Evolutionary conservation across 257 asterid species (phyloP), one percentile per base, ranked within the genome.

Genomic region (Petunia secreta): DNA sequence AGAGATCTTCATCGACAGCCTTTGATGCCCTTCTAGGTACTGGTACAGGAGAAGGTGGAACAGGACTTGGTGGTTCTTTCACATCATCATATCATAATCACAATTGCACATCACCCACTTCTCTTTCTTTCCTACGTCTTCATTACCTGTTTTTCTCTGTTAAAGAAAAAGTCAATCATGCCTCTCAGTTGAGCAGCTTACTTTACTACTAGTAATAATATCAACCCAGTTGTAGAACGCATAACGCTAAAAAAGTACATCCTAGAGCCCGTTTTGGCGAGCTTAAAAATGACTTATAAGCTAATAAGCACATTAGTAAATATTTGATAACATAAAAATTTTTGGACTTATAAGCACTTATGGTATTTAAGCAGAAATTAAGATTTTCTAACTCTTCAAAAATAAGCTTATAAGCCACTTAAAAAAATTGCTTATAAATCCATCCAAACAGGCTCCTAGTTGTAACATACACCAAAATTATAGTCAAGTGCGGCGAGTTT

Each of bases 1-100:
- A 94, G 52, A 94, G 83, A 80, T 94, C 98, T 80, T 94, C 98
- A 63, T 93, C 98, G 10, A 92, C 89, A 2, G 97, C 93, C 82
- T 92, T 93, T 13, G 92, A 83, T n/a, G 86, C 84, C 1, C 80
- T 83, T 69, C 81, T 53, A 1, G 80, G 71, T 7, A 81, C 88
- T 7, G 90, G 84, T 10, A 84, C 80, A 11, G 80, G 81, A 0
- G 88, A 75, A 39, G 77, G 83, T 15, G 82, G 43, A 69, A 75
- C 83, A 34, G 89, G 88, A 5, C 73, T 77, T 15, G 48, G 4
- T 2, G 57, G 85, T 60, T 78, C 81, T 62, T 84, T 87, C 5
- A 44, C 89, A 85, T 60, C 80, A 80, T 69, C 92, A 79, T 80
- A 80, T 1, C 95, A 39, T 83, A 83, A 39, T 91, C 89, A 80